Evolutionary conservation across 768 basidiomycete species (phyloP).

Genomic region (Suillus placidus): DNA sequence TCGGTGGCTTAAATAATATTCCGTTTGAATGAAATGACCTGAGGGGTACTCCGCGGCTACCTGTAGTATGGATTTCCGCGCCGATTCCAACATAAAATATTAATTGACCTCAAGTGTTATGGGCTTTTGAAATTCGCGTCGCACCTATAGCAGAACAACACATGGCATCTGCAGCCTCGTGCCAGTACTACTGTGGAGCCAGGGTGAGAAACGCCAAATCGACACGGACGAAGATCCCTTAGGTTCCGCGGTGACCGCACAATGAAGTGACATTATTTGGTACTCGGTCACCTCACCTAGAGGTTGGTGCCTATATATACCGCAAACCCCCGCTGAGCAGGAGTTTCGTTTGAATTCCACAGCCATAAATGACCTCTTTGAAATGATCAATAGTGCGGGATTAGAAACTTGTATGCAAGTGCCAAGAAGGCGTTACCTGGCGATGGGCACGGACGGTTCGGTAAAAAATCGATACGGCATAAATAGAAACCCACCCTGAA

Average conservation of each 20-base stretch:
- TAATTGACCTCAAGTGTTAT: not conserved
- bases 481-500: not conserved
- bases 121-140: not conserved
- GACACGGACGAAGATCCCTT: not conserved
- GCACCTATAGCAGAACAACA: constrained; percentile 1
- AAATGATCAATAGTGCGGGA: not conserved
- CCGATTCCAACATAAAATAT: not conserved
- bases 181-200: not conserved
- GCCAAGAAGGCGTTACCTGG: not conserved
- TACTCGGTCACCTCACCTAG: not conserved
- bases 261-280: not conserved
- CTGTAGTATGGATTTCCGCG: not conserved
- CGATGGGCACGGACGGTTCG: not conserved
- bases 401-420: not conserved
- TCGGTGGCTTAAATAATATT: not conserved
- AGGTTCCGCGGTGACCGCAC: constrained; percentile 1
- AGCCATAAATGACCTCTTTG: not conserved
- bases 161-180: not conserved
- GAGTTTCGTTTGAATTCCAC: not conserved
- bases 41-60: not conserved
- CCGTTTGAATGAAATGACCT: not conserved
- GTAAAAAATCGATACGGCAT: constrained; percentile 4
- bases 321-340: not conserved
- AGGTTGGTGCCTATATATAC: not conserved
- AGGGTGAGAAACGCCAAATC: not conserved